A percentile compares a stretch with the other conserved stretches of the same genome.
Conservation (phyloP, 805 yeast genomes). For the Wickerhamiella kazuoi region DNA sequence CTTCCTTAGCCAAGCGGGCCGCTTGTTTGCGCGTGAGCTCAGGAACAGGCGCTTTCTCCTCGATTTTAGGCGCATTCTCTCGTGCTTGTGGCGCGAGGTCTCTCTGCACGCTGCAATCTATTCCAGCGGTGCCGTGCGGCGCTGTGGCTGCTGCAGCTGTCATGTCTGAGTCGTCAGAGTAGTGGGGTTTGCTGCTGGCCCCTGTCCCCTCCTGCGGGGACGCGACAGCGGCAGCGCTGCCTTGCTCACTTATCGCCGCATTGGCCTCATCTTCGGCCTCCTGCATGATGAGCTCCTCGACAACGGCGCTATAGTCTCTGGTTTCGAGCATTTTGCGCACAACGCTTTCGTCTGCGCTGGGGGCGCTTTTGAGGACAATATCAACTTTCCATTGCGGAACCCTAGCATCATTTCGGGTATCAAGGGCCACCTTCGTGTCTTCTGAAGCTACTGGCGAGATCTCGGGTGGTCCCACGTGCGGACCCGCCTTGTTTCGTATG, state of each 20-base stretch:
- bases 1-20: neutral
- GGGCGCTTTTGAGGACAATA: conserved; percentile 16
- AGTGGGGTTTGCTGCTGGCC: no score
- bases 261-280: conserved; percentile 3
- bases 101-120: no score
- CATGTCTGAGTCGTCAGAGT: no score
- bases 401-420: neutral
- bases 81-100: no score
- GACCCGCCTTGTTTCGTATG: conserved; percentile 23
- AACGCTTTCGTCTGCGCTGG: conserved; percentile 10
- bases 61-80: no score
- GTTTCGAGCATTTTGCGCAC: conserved; percentile 5
- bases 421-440: neutral
- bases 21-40: neutral
- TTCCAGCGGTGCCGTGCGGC: no score
- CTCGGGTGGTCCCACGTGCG: conserved; percentile 21
- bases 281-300: conserved; percentile 16
- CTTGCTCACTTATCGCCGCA: neutral
- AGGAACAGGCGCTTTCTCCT: no score
- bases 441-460: conserved; percentile 6
- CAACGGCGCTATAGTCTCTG: conserved; percentile 15
- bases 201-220: no score
- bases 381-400: conserved; percentile 19
- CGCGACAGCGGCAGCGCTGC: no score
- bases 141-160: no score